Evolutionary conservation across 352 stramenopile genomes (phyloP), one percentile per base, ranked within the genome.

Genomic region (Globisporangium emineosum): DNA sequence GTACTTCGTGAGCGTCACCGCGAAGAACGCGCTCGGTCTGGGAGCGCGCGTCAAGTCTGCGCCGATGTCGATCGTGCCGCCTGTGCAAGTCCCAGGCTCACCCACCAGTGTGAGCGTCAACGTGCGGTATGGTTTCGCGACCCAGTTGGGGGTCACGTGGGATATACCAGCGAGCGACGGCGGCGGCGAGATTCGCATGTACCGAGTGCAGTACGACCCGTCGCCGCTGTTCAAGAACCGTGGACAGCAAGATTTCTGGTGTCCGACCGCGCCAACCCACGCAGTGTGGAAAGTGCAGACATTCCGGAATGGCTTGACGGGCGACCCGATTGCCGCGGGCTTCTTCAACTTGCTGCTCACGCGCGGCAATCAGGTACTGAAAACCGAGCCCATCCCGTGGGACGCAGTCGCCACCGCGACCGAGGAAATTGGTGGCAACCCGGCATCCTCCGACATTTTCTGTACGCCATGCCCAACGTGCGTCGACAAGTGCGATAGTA

Each of bases 351-450:
- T 93, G 13, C 40, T 78, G 40, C 67, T 93, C 19, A 89, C 71
- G 19, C 73, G 82, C 0, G 68, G 73, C 21, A 84, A 87, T 50
- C 53, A 62, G 2, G 59, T 83, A 8, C 58, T 78, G 33, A 73
- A 70, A 10, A 88, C 83, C 7, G 74, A 97, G 50, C 81, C 89
- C 15, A 98, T 99, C 64, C 88, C 93, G 23, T 98, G 94, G 78
- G 86, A 99, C 70, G 94, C 95, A 8, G 90, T 96, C 23, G 90
- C 91, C 1, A 77, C 86, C 32, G 78, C 90, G 0, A 77, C 58
- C 15, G 87, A 98, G 15, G 96, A 98, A 62, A 65, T 76, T 0
- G 85, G 86, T 12, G 86, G 84, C 32, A 43, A 56, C 1, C 60
- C 70, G 2, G 62, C 67, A 5, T 58, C 58, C 1, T 90, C 85